Percentiles rank a stretch among this genome's conserved stretches.
Evolutionary conservation across 371 early-diverging fungal genomes (phyloP).

Genomic region (Syncephalastrum sp.): DNA sequence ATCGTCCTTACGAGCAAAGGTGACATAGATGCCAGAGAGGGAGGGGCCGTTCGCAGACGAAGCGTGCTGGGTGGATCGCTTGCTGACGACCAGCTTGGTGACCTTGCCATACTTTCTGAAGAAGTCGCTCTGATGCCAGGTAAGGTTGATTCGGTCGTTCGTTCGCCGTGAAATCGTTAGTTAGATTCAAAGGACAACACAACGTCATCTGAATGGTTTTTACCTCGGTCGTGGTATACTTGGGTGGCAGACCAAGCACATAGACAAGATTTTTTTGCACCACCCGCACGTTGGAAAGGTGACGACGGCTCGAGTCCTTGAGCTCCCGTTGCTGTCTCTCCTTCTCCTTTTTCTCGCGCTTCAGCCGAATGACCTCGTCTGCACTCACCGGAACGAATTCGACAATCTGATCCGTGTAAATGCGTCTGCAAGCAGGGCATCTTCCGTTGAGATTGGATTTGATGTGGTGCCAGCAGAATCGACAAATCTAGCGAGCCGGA

Average conservation of each 20-base stretch:
- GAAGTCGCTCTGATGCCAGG: constrained; percentile 69
- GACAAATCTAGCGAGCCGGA: constrained; percentile 65
- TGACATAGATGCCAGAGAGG: constrained; percentile 81
- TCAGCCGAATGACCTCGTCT: constrained; percentile 44
- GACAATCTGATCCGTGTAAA: constrained; percentile 61
- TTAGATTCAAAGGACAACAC: not conserved
- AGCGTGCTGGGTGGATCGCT: constrained; percentile 43
- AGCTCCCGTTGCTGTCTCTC: constrained; percentile 82
- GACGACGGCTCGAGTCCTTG: constrained; percentile 75
- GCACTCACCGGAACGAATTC: constrained; percentile 37
- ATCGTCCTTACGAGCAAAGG: constrained; percentile 86
- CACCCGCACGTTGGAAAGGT: constrained; percentile 85
- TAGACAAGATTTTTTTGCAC: constrained; percentile 94
- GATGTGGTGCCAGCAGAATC: constrained; percentile 89
- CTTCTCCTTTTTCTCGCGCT: constrained; percentile 78
- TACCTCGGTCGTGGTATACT: constrained; percentile 84
- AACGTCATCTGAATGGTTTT: constrained; percentile 5
- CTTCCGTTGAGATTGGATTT: constrained; percentile 78
- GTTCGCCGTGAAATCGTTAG: too few species aligned
- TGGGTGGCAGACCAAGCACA: constrained; percentile 83
- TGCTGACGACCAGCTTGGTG: constrained; percentile 82
- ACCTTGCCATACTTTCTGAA: constrained; percentile 97
- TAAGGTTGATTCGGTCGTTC: not conserved
- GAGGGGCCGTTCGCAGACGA: constrained; percentile 25
- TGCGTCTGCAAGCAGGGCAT: constrained; percentile 80